Evolutionary conservation across 2,329 filamentous ascomycete species (phyloP).

Genomic region (Penicillium frequentans): DNA sequence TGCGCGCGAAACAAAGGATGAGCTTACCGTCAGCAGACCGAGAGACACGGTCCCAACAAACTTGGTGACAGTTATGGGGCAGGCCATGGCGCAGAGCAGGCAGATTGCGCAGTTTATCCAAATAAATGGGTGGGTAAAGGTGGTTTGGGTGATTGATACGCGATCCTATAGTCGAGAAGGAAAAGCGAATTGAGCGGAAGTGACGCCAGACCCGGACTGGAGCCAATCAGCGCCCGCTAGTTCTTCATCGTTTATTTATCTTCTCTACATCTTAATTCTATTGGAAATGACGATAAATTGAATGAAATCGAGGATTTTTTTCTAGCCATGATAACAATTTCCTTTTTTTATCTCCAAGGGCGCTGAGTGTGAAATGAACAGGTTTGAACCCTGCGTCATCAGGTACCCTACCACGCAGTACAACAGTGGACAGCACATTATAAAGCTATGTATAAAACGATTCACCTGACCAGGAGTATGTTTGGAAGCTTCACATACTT

Average conservation of each 20-base stretch:
- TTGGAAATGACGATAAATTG: neutral
- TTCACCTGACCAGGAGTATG: neutral
- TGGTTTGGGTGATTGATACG: neutral
- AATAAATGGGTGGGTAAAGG: neutral
- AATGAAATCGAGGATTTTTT: neutral
- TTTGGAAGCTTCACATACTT: neutral
- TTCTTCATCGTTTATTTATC: slow-evolving; percentile 3
- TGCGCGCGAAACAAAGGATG: neutral
- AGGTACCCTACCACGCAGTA: neutral
- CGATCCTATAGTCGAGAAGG: neutral
- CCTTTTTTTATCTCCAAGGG: neutral
- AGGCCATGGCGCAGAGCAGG: slow-evolving; percentile 55
- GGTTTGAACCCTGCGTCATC: neutral
- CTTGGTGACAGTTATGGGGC: slow-evolving; percentile 76
- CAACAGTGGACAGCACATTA: neutral
- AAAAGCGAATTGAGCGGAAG: neutral
- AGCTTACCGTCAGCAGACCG: slow-evolving; percentile 78
- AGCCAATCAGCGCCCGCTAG: slow-evolving; percentile 16
- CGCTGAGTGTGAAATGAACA: neutral
- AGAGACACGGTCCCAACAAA: slow-evolving; percentile 90
- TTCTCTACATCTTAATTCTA: neutral
- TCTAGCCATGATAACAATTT: too few species aligned
- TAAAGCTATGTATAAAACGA: neutral
- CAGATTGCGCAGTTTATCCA: neutral
- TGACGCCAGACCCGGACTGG: slow-evolving; percentile 10